Conservation (phyloP, 371 early-diverging fungal species). For the Lichtheimia corymbifera region DNA sequence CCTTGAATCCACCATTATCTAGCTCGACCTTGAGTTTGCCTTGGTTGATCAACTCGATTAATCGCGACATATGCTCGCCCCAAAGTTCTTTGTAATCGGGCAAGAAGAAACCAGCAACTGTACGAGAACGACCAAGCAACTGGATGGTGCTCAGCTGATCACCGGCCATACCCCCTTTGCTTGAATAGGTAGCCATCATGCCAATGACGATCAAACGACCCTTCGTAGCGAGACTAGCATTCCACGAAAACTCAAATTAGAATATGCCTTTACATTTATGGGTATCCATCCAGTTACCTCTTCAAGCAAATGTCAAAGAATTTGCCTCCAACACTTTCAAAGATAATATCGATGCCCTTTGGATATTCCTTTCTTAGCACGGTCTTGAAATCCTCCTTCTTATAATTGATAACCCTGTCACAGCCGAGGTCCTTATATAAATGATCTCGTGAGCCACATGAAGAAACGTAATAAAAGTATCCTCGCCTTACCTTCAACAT, state of each 20-base stretch:
- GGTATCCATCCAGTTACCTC: constrained; percentile 18
- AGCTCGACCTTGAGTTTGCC: constrained; percentile 46
- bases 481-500: constrained; percentile 36
- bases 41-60: constrained; percentile 29
- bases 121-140: constrained; percentile 54
- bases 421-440: constrained; percentile 20
- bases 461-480: no score
- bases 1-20: constrained; percentile 40
- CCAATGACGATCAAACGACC: constrained; percentile 68
- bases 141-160: constrained; percentile 49
- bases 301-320: constrained; percentile 51
- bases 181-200: constrained; percentile 48
- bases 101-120: constrained; percentile 63
- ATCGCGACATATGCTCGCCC: constrained; percentile 33
- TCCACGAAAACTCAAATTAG: neutral
- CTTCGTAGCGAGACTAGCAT: constrained; percentile 39
- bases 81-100: constrained; percentile 26
- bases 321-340: constrained; percentile 64
- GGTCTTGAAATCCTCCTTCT: constrained; percentile 46
- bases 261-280: neutral
- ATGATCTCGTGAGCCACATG: constrained; percentile 11
- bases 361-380: constrained; percentile 60
- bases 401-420: constrained; percentile 53
- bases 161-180: constrained; percentile 33
- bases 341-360: constrained; percentile 58